Conservation (phyloP, 805 yeast genomes). For the Candida khao-thaluensis region DNA sequence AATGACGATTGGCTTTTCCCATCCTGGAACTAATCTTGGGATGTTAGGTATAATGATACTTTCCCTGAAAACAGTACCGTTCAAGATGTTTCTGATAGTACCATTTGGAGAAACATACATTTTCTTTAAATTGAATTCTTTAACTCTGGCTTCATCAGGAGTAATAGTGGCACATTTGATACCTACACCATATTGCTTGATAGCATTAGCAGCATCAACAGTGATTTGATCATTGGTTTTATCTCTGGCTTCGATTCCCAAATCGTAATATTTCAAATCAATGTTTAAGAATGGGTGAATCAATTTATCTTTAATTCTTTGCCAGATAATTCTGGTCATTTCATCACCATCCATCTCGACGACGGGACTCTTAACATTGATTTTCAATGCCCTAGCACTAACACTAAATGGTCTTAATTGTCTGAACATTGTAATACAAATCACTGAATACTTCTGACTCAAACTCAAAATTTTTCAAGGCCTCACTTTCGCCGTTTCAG, state of each 20-base stretch:
- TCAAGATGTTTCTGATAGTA: slow-evolving; percentile 75
- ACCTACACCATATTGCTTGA: slow-evolving; percentile 72
- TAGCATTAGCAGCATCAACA: slow-evolving; percentile 76
- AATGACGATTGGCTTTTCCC: slow-evolving; percentile 81
- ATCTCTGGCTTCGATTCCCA: slow-evolving; percentile 68
- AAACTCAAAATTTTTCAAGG: slow-evolving; percentile 2
- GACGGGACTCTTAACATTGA: slow-evolving; percentile 68
- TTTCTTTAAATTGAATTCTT: slow-evolving; percentile 68
- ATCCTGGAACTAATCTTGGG: slow-evolving; percentile 73
- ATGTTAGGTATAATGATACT: slow-evolving; percentile 77
- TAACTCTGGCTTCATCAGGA: slow-evolving; percentile 77
- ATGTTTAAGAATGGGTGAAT: slow-evolving; percentile 69
- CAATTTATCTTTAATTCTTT: slow-evolving; percentile 64
- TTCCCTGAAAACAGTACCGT: slow-evolving; percentile 84
- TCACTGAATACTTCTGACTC: background rate
- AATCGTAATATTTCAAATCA: slow-evolving; percentile 74
- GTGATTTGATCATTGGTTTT: slow-evolving; percentile 71
- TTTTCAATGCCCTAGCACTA: slow-evolving; percentile 36
- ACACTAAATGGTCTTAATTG: slow-evolving; percentile 12
- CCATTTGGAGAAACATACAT: slow-evolving; percentile 91
- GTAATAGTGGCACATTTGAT: slow-evolving; percentile 85
- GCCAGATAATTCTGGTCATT: slow-evolving; percentile 85
- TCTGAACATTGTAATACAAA: slow-evolving; percentile 12
- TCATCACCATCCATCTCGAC: slow-evolving; percentile 86
- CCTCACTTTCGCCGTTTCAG: slow-evolving; percentile 4